Evolutionary conservation across 2,329 filamentous ascomycete genomes (phyloP).

Genomic region (Arthrobotrys sphaeroides): DNA sequence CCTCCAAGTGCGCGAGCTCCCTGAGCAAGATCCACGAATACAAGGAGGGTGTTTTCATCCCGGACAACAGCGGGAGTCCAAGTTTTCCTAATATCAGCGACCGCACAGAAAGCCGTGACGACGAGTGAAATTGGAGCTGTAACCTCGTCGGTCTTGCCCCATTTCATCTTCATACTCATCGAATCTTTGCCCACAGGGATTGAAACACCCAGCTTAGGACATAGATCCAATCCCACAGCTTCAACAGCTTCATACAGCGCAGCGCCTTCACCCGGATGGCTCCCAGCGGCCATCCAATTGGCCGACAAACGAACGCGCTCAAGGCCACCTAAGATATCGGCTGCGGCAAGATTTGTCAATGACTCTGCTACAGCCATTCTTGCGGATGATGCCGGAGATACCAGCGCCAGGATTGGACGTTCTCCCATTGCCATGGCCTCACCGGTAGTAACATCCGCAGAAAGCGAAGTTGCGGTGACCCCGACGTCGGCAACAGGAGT

Average conservation of each 20-base stretch:
- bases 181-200: constrained; percentile 99
- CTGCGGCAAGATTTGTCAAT: constrained; percentile 90
- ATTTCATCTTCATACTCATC: constrained; percentile 98
- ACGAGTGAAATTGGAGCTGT: constrained; percentile 91
- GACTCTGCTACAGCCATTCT: constrained; percentile 96
- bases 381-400: constrained; percentile 87
- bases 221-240: constrained; percentile 91
- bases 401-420: constrained; percentile 86
- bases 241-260: constrained; percentile 92
- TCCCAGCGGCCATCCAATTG: constrained; percentile 99
- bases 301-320: constrained; percentile 86
- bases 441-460: constrained; percentile 76
- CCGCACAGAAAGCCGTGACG: constrained; percentile 87
- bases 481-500: constrained; percentile 92
- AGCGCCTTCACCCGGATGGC: constrained; percentile 89
- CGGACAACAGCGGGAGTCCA: constrained; percentile 91
- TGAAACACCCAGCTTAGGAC: constrained; percentile 85
- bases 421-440: constrained; percentile 99
- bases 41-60: constrained; percentile 85
- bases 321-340: constrained; percentile 76
- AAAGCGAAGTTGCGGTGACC: constrained; percentile 85
- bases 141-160: constrained; percentile 83
- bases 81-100: constrained; percentile 81
- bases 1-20: constrained; percentile 86
- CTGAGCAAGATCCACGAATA: constrained; percentile 89